Evolutionary conservation across 306 rosid genomes (phyloP).

Genomic region (Parietaria judaica): DNA sequence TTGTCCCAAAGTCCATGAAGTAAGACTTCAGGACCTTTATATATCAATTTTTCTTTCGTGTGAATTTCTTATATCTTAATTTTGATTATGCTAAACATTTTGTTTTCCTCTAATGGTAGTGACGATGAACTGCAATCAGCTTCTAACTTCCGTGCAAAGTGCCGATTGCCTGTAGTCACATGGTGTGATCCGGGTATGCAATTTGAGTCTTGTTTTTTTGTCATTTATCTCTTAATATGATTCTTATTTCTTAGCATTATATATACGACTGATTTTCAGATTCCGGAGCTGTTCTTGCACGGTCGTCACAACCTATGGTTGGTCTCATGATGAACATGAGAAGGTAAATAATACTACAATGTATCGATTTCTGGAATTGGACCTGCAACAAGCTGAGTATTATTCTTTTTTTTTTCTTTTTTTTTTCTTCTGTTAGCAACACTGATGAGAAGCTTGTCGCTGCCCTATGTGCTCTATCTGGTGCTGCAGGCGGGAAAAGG

Average conservation of each 20-base stretch:
- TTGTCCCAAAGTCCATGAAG: constrained; percentile 69
- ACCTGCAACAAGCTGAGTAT: neutral
- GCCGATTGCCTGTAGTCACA: constrained; percentile 84
- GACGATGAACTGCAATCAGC: constrained; percentile 88
- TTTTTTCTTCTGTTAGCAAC: constrained; percentile 47
- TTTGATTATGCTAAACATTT: constrained; percentile 8
- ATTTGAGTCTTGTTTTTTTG: constrained; percentile 5
- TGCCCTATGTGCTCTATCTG: constrained; percentile 59
- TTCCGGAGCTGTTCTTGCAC: constrained; percentile 96
- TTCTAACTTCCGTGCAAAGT: constrained; percentile 74
- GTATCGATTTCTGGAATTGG: neutral
- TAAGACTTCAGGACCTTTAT: constrained; percentile 31
- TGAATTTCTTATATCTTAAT: constrained; percentile 12
- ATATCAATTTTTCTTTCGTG: constrained; percentile 14
- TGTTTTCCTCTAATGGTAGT: constrained; percentile 40
- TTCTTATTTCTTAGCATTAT: constrained; percentile 12
- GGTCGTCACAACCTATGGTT: constrained; percentile 95
- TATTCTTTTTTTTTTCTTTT: constrained; percentile 2
- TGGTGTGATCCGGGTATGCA: constrained; percentile 85
- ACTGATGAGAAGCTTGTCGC: constrained; percentile 93
- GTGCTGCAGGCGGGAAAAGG: constrained; percentile 32
- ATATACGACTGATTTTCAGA: constrained; percentile 33
- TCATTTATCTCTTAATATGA: constrained; percentile 12
- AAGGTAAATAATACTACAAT: constrained; percentile 52
- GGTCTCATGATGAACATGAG: constrained; percentile 97